A percentile compares a stretch with the other conserved stretches of the same genome.
These are phyloP conservation scores for Micromonas pusilla DNA, from an alignment of 139 green algal genomes.

Conservation along the genomic window DNA sequence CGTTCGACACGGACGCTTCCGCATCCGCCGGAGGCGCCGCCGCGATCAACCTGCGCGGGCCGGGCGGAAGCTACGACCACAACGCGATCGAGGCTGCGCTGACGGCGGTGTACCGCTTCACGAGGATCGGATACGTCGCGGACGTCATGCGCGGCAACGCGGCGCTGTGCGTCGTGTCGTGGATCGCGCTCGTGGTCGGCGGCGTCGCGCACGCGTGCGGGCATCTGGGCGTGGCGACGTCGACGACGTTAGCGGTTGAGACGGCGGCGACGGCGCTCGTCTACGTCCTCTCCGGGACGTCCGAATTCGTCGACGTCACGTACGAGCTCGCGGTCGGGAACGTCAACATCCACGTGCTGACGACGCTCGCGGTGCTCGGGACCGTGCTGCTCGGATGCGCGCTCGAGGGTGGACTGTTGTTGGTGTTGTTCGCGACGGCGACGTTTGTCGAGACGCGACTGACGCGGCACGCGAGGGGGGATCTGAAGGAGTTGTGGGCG, in stretches of 20 bases:
- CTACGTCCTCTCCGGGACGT: constrained; percentile 18
- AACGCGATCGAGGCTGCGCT: not conserved
- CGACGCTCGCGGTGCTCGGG: constrained; percentile 42
- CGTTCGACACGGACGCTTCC: not conserved
- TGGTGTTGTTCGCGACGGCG: constrained; percentile 44
- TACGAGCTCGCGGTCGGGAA: constrained; percentile 40
- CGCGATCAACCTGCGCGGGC: not conserved
- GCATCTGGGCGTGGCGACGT: not conserved
- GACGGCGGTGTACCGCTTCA: not conserved
- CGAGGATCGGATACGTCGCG: not conserved
- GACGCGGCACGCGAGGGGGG: constrained; percentile 24
- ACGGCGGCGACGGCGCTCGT: constrained; percentile 16
- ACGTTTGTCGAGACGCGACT: constrained; percentile 35
- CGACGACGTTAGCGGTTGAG: not conserved
- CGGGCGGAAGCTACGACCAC: no score
- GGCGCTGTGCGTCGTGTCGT: not conserved
- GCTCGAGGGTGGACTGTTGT: constrained; percentile 43
- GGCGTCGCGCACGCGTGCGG: not conserved
- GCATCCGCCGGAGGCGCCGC: not conserved
- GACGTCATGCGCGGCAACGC: not conserved
- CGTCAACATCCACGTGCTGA: constrained; percentile 54
- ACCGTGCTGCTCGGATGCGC: constrained; percentile 42
- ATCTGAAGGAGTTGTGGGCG: constrained; percentile 27
- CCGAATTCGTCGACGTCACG: constrained; percentile 40
- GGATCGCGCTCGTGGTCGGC: not conserved